A percentile compares a stretch with the other conserved stretches of the same genome.
These are phyloP conservation scores for Cercospora sp. DNA, from an alignment of 2,329 filamentous ascomycete genomes.

Conservation along the genomic window DNA sequence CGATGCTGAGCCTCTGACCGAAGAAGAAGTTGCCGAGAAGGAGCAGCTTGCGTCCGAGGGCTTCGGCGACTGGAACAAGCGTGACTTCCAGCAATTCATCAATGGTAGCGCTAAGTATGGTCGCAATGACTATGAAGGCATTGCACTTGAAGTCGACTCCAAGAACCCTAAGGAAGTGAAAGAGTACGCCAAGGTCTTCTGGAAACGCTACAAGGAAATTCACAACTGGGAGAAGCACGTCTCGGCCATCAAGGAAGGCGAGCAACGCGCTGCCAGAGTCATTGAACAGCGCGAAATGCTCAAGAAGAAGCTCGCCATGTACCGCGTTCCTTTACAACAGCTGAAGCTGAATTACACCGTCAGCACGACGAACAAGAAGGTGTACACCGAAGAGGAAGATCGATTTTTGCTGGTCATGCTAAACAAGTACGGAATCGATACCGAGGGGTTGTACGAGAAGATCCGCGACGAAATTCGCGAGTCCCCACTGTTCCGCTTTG, in stretches of 20 bases:
- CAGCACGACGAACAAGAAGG: constrained; percentile 98
- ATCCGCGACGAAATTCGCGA: constrained; percentile 98
- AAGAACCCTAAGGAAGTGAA: constrained; percentile 84
- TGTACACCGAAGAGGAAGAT: constrained; percentile 98
- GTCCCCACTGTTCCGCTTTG: constrained; percentile 91
- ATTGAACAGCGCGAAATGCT: constrained; percentile 92
- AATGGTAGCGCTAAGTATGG: constrained; percentile 94
- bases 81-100: constrained; percentile 97
- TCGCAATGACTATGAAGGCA: constrained; percentile 78
- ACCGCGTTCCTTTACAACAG: constrained; percentile 95
- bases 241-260: constrained; percentile 85
- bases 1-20: constrained; percentile 80
- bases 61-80: constrained; percentile 92
- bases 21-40: constrained; percentile 88
- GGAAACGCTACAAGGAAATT: constrained; percentile 91
- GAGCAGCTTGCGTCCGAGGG: constrained; percentile 76
- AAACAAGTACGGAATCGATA: constrained; percentile 88
- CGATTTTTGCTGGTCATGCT: constrained; percentile 91
- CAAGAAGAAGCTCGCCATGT: constrained; percentile 91
- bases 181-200: constrained; percentile 91
- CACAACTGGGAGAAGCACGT: constrained; percentile 86
- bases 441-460: constrained; percentile 83
- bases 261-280: constrained; percentile 83
- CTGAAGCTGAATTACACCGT: constrained; percentile 99
- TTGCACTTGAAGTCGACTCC: constrained; percentile 86